Percentiles rank a stretch among this genome's conserved stretches.
Conservation (phyloP, 805 yeast genomes). For the Nakazawaea sp. region DNA sequence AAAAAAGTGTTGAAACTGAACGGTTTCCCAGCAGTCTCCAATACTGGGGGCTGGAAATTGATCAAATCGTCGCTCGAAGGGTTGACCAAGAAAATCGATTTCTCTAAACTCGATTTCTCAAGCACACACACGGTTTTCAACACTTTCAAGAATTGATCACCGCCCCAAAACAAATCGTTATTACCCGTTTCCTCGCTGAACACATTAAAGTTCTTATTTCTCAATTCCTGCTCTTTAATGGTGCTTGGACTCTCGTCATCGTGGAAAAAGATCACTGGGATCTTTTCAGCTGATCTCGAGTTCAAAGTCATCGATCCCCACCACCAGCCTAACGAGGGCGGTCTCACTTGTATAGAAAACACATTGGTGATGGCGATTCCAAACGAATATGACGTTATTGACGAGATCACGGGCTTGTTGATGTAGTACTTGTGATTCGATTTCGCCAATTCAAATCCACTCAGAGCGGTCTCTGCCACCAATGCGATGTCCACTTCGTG, state of each 20-base stretch:
- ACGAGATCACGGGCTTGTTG: slow-evolving; percentile 42
- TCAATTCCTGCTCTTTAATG: slow-evolving; percentile 46
- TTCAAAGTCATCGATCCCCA: slow-evolving; percentile 78
- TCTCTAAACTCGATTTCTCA: slow-evolving; percentile 66
- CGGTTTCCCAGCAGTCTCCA: slow-evolving; percentile 24
- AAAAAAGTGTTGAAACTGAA: slow-evolving; percentile 39
- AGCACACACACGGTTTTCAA: slow-evolving; percentile 51
- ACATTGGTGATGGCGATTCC: slow-evolving; percentile 51
- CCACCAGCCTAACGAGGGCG: slow-evolving; percentile 88
- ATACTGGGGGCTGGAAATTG: slow-evolving; percentile 45
- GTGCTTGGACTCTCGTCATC: slow-evolving; percentile 84
- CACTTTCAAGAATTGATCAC: slow-evolving; percentile 60
- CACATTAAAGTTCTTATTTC: slow-evolving; percentile 66
- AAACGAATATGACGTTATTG: slow-evolving; percentile 62
- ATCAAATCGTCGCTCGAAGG: slow-evolving; percentile 64
- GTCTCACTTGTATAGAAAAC: slow-evolving; percentile 76
- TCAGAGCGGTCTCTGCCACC: slow-evolving; percentile 1
- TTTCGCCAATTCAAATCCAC: neutral
- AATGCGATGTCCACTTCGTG: slow-evolving; percentile 40
- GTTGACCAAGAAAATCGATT: slow-evolving; percentile 67
- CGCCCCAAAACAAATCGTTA: slow-evolving; percentile 81
- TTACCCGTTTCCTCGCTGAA: slow-evolving; percentile 47
- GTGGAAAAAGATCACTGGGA: slow-evolving; percentile 89
- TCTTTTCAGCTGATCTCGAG: slow-evolving; percentile 54
- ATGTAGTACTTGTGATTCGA: slow-evolving; percentile 23